phyloP scores from a whole-genome alignment of 768 basidiomycete species.

The Tulasnella sp. region DNA sequence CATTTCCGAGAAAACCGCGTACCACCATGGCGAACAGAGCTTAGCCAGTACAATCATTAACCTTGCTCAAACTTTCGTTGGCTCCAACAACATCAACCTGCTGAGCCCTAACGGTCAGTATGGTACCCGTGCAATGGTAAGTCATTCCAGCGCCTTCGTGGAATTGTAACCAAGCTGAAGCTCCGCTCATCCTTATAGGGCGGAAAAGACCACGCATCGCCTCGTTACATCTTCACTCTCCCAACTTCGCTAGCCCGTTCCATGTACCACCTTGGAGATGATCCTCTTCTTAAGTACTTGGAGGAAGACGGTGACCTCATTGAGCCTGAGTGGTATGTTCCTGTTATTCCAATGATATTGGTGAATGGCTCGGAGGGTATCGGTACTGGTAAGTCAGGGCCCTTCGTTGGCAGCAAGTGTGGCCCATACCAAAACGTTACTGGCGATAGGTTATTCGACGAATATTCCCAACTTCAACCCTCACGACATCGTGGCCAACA shows the following conservation, averaged over 20 bases:
- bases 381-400: constrained; percentile 64
- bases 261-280: constrained; percentile 77
- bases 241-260: constrained; percentile 63
- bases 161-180: constrained; percentile 31
- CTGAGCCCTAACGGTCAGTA: constrained; percentile 87
- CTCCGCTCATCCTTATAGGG: constrained; percentile 40
- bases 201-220: constrained; percentile 93
- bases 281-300: constrained; percentile 72
- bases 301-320: constrained; percentile 79
- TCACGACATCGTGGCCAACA: constrained; percentile 75
- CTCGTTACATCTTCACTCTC: constrained; percentile 92
- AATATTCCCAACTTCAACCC: constrained; percentile 89
- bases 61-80: constrained; percentile 89
- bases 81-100: constrained; percentile 90
- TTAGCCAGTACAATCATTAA: constrained; percentile 86
- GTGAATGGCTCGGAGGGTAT: constrained; percentile 97
- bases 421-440: not conserved
- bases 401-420: not conserved
- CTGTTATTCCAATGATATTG: constrained; percentile 77
- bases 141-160: constrained; percentile 16
- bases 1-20: constrained; percentile 85
- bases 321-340: constrained; percentile 94
- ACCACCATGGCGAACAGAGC: constrained; percentile 92
- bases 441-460: constrained; percentile 80
- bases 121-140: constrained; percentile 61